phyloP scores from a whole-genome alignment of 441 rosid species.

The Cnidoscolus chayamansa region DNA sequence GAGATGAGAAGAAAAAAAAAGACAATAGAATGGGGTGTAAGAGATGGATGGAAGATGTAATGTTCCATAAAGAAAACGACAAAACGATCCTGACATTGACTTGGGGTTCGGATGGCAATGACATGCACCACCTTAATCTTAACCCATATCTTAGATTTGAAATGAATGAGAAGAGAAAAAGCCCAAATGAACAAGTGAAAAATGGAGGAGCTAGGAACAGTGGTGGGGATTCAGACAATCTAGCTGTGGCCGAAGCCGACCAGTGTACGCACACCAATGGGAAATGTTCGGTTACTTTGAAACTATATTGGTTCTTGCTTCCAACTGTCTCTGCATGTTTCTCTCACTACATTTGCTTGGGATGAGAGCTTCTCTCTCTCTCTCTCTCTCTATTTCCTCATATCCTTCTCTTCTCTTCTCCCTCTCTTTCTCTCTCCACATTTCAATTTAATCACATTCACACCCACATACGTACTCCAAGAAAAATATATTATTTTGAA shows the following conservation, averaged over 20 bases:
- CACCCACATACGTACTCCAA: too few relatives aligned
- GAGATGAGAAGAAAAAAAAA: too few relatives aligned
- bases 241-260: constrained; percentile 26
- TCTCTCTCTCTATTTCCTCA: background rate
- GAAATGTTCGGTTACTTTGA: constrained; percentile 25
- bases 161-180: too few relatives aligned
- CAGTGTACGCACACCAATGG: constrained; percentile 29
- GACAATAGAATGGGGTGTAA: too few relatives aligned
- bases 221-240: constrained; percentile 17
- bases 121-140: too few relatives aligned
- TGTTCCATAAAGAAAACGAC: constrained; percentile 5
- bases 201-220: constrained; percentile 2
- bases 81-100: constrained; percentile 18
- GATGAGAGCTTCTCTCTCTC: constrained; percentile 2
- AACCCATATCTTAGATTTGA: too few relatives aligned
- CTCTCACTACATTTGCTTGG: background rate
- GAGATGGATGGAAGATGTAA: too few relatives aligned
- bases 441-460: too few relatives aligned
- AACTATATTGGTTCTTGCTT: constrained; percentile 9
- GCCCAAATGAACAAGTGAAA: too few relatives aligned
- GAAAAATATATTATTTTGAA: too few relatives aligned
- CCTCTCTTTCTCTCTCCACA: too few relatives aligned
- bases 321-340: constrained; percentile 16
- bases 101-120: constrained; percentile 3
- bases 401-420: background rate